Percentiles rank a stretch among this genome's conserved stretches.
These are phyloP conservation scores for Mucor velutinosus DNA, from an alignment of 371 early-diverging fungal genomes.

Conservation along the genomic window DNA sequence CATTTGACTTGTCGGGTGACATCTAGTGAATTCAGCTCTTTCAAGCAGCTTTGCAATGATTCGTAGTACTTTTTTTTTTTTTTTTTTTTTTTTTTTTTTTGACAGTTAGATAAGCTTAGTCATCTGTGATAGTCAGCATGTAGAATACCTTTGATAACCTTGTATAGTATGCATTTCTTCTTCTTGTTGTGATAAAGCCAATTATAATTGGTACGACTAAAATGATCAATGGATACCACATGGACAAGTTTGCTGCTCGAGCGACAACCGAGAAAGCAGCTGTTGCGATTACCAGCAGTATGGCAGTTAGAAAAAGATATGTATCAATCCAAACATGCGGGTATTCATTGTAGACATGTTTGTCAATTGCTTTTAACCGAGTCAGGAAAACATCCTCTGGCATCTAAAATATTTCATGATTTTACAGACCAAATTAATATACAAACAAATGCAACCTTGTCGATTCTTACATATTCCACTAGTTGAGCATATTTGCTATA, in stretches of 20 bases:
- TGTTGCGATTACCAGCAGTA: slow-evolving; percentile 34
- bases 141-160: slow-evolving; percentile 19
- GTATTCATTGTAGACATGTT: slow-evolving; percentile 27
- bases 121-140: slow-evolving; percentile 3
- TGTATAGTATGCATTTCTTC: slow-evolving; percentile 30
- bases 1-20: slow-evolving; percentile 37
- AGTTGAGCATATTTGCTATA: slow-evolving; percentile 24
- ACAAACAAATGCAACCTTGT: background rate
- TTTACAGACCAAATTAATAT: background rate
- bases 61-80: slow-evolving; percentile 33
- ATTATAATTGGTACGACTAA: slow-evolving; percentile 33
- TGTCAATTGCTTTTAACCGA: slow-evolving; percentile 24
- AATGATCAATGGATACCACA: slow-evolving; percentile 44
- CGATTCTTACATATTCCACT: slow-evolving; percentile 24
- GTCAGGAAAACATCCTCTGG: slow-evolving; percentile 31
- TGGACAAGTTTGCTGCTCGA: slow-evolving; percentile 26
- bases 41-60: slow-evolving; percentile 28
- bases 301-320: slow-evolving; percentile 34
- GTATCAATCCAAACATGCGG: slow-evolving; percentile 42
- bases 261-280: slow-evolving; percentile 40
- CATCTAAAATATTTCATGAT: slow-evolving; percentile 24
- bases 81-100: background rate
- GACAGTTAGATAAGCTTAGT: background rate
- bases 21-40: slow-evolving; percentile 38
- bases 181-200: slow-evolving; percentile 36